Evolutionary conservation across 345 rosid species (phyloP).

Genomic region (Melastoma malabathricum): DNA sequence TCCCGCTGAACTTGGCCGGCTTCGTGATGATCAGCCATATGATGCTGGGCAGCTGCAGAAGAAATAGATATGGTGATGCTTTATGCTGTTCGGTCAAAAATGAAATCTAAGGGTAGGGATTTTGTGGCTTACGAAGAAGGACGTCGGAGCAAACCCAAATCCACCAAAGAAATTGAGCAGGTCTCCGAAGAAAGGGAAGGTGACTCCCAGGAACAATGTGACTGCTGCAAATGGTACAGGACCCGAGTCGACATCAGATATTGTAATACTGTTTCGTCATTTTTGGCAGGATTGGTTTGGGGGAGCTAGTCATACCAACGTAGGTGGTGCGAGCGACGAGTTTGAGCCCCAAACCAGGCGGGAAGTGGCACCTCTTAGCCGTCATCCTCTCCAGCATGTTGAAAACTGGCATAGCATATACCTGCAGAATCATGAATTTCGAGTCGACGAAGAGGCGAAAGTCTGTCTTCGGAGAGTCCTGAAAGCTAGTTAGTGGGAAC

Average conservation of each 20-base stretch:
- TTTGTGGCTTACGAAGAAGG: constrained; percentile 57
- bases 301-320: constrained; percentile 40
- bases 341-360: constrained; percentile 45
- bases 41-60: constrained; percentile 69
- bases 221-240: constrained; percentile 36
- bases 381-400: constrained; percentile 51
- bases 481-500: background rate
- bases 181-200: constrained; percentile 92
- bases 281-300: too few species aligned
- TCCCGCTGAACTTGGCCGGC: constrained; percentile 56
- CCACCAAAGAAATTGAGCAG: constrained; percentile 96
- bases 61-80: background rate
- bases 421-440: constrained; percentile 19
- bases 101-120: background rate
- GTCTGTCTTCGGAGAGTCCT: background rate
- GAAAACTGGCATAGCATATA: constrained; percentile 92
- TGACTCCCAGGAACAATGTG: constrained; percentile 69
- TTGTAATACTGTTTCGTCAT: too few species aligned
- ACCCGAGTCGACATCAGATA: too few species aligned
- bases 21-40: constrained; percentile 92
- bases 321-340: constrained; percentile 60
- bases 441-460: too few species aligned
- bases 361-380: constrained; percentile 37
- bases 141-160: constrained; percentile 89
- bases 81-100: background rate